Conservation (phyloP, 768 basidiomycete genomes). For the Rubroboletus satanas region DNA sequence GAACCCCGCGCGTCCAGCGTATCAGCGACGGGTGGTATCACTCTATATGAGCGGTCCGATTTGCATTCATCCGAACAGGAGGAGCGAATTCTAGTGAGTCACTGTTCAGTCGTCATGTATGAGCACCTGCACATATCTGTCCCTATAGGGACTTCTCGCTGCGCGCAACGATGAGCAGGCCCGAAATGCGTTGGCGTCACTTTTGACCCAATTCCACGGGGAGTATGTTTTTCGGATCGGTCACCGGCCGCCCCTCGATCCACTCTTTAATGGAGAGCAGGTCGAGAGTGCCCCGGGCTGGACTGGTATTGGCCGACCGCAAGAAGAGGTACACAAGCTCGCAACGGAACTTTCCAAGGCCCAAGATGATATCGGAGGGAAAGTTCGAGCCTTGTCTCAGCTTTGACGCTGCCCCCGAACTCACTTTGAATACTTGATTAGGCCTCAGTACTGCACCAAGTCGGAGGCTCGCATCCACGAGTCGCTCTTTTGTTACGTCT, state of each 20-base stretch:
- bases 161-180: slow-evolving; percentile 48
- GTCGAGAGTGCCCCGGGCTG: slow-evolving; percentile 47
- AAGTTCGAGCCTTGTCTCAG: slow-evolving; percentile 42
- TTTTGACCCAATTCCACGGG: slow-evolving; percentile 65
- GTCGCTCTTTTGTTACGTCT: slow-evolving; percentile 63
- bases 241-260: slow-evolving; percentile 52
- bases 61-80: slow-evolving; percentile 16
- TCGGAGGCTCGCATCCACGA: slow-evolving; percentile 47
- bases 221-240: slow-evolving; percentile 78
- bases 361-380: slow-evolving; percentile 78
- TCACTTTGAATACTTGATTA: slow-evolving; percentile 22
- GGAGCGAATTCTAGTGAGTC: slow-evolving; percentile 15
- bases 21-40: not conserved
- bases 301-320: slow-evolving; percentile 49
- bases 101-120: not conserved
- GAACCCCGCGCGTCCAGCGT: slow-evolving; percentile 33
- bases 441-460: slow-evolving; percentile 56
- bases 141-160: slow-evolving; percentile 40
- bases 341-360: slow-evolving; percentile 40
- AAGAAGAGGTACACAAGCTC: slow-evolving; percentile 50
- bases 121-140: not conserved
- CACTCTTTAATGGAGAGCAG: slow-evolving; percentile 51
- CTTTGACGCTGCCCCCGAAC: not conserved
- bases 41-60: not conserved
- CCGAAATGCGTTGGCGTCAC: slow-evolving; percentile 58